These are phyloP conservation scores for Groenewaldozyma sp. DNA, from an alignment of 1,139 yeast species.

Conservation along the genomic window DNA sequence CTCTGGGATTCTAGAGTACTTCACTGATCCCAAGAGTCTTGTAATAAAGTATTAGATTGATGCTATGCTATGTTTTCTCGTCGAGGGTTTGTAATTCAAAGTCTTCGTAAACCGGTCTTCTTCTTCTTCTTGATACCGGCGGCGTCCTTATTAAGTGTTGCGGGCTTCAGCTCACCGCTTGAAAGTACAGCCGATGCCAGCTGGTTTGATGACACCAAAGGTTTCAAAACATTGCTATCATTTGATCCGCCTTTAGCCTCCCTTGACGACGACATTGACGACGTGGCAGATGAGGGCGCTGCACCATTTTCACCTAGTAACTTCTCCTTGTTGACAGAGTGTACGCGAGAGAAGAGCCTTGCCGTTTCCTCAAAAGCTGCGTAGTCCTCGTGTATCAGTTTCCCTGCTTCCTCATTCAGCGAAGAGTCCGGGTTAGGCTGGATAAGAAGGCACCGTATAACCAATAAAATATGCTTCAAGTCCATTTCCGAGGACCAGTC, in stretches of 20 bases:
- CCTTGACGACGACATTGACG: neutral
- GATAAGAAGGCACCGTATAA: conserved; percentile 27
- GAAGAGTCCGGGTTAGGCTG: conserved; percentile 32
- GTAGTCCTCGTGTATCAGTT: conserved; percentile 26
- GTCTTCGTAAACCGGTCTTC: too few relatives aligned
- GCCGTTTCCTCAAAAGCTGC: conserved; percentile 24
- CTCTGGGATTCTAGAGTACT: too few relatives aligned
- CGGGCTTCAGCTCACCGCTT: too few relatives aligned
- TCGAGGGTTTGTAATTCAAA: too few relatives aligned
- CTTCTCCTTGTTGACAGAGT: conserved; percentile 18
- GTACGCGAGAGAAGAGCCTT: conserved; percentile 26
- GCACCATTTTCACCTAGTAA: too few relatives aligned
- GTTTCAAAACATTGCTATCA: neutral
- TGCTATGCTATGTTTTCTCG: too few relatives aligned
- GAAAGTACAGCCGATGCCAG: too few relatives aligned
- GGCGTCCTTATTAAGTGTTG: too few relatives aligned
- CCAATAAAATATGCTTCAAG: conserved; percentile 22
- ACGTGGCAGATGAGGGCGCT: neutral
- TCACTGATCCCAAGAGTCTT: too few relatives aligned
- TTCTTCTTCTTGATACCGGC: too few relatives aligned
- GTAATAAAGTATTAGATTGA: too few relatives aligned
- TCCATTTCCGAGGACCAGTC: conserved; percentile 54
- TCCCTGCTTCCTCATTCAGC: conserved; percentile 30
- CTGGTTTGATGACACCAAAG: neutral
- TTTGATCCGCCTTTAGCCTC: too few relatives aligned